Evolutionary conservation across 2,329 filamentous ascomycete genomes (phyloP).

Genomic region (Penicillium brasilianum): DNA sequence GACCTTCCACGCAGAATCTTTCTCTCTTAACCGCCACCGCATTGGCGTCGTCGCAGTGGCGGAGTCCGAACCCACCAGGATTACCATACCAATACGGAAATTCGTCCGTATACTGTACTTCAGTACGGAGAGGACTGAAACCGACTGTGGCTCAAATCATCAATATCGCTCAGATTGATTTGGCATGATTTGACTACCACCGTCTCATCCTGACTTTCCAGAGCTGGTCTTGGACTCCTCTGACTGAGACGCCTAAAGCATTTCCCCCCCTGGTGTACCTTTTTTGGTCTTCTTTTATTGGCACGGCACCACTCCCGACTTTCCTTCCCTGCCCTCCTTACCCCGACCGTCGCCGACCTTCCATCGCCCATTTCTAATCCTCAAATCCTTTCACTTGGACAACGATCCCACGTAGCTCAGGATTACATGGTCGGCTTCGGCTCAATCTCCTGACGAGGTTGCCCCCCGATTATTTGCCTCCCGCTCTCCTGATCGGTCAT

Average conservation of each 20-base stretch:
- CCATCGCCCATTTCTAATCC: slow-evolving; percentile 6
- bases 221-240: background rate
- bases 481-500: slow-evolving; percentile 6
- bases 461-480: slow-evolving; percentile 1
- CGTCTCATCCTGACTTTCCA: background rate
- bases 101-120: too few relatives aligned
- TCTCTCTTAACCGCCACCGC: background rate
- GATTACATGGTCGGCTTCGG: slow-evolving; percentile 1
- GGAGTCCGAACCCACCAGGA: background rate
- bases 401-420: background rate
- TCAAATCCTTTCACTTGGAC: too few relatives aligned
- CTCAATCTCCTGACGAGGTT: slow-evolving; percentile 2
- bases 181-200: background rate
- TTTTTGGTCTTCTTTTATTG: slow-evolving; percentile 2
- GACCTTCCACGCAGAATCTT: background rate
- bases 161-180: background rate
- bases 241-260: background rate
- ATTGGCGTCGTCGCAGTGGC: slow-evolving; percentile 4
- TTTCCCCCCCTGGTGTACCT: background rate
- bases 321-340: background rate
- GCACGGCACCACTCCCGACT: slow-evolving; percentile 6
- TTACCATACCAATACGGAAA: background rate
- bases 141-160: too few relatives aligned
- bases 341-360: slow-evolving; percentile 9
- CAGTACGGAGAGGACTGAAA: too few relatives aligned